phyloP scores from a whole-genome alignment of 352 stramenopile genomes.

The Pelagophyceae sp. region DNA sequence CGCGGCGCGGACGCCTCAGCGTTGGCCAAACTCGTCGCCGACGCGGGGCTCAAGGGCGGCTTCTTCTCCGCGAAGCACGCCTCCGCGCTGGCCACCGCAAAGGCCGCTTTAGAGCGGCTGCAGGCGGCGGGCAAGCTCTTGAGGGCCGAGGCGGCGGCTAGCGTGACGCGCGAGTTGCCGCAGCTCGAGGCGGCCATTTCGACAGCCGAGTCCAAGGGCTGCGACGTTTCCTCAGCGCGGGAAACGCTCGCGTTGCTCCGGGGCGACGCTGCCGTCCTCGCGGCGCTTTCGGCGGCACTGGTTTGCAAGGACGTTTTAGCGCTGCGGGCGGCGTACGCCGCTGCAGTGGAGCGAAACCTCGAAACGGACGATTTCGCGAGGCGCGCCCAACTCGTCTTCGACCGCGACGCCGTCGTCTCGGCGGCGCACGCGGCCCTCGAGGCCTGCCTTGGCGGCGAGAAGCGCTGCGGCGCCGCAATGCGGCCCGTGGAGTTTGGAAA shows the following conservation, averaged over 20 bases:
- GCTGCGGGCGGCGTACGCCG: conserved; percentile 31
- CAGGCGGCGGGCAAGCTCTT: not conserved
- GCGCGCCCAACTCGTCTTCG: conserved; percentile 9
- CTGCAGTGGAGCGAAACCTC: too few species aligned
- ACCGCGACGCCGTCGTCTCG: conserved; percentile 17
- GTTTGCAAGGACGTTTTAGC: too few species aligned
- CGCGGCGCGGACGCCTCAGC: not conserved
- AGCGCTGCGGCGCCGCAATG: not conserved
- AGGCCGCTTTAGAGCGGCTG: not conserved
- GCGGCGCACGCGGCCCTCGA: conserved; percentile 21
- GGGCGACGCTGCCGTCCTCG: conserved; percentile 8
- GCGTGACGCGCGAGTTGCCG: not conserved
- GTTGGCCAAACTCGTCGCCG: conserved; percentile 6
- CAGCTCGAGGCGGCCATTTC: conserved; percentile 36
- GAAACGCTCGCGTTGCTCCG: not conserved
- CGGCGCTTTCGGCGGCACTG: too few species aligned
- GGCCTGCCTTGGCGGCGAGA: not conserved
- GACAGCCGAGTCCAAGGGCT: conserved; percentile 15
- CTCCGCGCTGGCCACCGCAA: conserved; percentile 13
- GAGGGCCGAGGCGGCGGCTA: too few species aligned
- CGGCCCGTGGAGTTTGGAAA: not conserved
- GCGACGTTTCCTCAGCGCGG: too few species aligned
- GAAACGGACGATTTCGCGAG: not conserved
- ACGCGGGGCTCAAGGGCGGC: not conserved
- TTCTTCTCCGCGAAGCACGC: not conserved